phyloP scores from a whole-genome alignment of 2,329 filamentous ascomycete species.

The Penicillium decumbens region DNA sequence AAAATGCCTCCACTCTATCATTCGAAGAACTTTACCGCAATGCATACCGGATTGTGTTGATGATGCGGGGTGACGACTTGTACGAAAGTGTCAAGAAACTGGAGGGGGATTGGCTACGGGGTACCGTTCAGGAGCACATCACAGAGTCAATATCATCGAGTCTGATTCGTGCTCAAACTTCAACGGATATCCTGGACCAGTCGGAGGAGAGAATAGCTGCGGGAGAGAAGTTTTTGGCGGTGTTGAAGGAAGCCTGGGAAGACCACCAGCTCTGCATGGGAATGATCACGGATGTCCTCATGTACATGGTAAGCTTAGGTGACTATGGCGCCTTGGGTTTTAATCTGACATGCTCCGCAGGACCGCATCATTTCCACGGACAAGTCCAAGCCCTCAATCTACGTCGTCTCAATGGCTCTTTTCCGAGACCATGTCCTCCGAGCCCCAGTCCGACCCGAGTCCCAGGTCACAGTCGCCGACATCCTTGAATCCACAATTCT shows the following conservation, averaged over 20 bases:
- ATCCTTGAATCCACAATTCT: conserved; percentile 78
- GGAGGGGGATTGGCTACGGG: conserved; percentile 74
- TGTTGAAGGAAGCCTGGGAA: conserved; percentile 73
- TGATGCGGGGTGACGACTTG: conserved; percentile 75
- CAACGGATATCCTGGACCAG: conserved; percentile 51
- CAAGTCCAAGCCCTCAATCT: conserved; percentile 70
- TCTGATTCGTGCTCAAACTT: conserved; percentile 54
- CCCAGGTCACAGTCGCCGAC: conserved; percentile 56
- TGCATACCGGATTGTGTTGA: conserved; percentile 88
- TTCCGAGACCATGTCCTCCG: conserved; percentile 83
- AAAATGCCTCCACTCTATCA: conserved; percentile 82
- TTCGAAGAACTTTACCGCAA: conserved; percentile 95
- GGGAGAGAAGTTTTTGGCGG: conserved; percentile 76
- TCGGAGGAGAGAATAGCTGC: conserved; percentile 71
- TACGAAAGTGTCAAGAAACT: conserved; percentile 77
- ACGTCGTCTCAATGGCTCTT: conserved; percentile 75
- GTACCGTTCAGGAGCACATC: conserved; percentile 68
- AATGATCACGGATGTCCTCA: conserved; percentile 93
- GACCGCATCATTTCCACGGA: conserved; percentile 79
- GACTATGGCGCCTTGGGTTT: not conserved
- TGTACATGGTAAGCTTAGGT: conserved; percentile 70
- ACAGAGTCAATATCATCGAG: conserved; percentile 65
- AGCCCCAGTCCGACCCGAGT: conserved; percentile 47
- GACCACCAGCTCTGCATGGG: conserved; percentile 90
- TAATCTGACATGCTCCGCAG: conserved; percentile 35